Evolutionary conservation across 129 eudicot genomes (phyloP), one percentile per base, ranked within the genome.

Genomic region (Logfia minima): DNA sequence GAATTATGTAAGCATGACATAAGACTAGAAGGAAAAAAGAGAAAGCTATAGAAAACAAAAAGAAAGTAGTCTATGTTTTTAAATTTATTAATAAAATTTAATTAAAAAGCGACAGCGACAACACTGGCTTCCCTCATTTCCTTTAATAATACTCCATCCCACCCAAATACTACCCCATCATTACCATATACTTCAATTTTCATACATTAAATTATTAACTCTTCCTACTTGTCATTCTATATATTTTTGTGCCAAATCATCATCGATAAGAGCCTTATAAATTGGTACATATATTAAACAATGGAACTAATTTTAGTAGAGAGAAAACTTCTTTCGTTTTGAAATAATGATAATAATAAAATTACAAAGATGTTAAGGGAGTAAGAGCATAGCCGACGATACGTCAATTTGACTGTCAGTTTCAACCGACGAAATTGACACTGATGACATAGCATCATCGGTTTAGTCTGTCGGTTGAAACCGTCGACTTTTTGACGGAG

Each of bases 101-200:
- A 71, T 31, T 61, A 21, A 26, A 63, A 74, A 70, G 84, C 22
- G 84, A 80, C 63, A 66, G 73, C 52, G 84, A 80, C 82, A 60
- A 78, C 82, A 62, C 82, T 79, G 19, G 72, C 55, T 43, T 58
- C 70, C 70, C 66, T 80, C 75, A 66, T 73, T 66, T 70, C 84
- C 84, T 81, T 75, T 75, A 81, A 81, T 81, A 81, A 81, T 81
- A 81, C 84, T 81, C 75, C 64, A 58, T 74, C 76, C 84, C 84
- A 81, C 80, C 84, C 84, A 81, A 77, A 75, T 75, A 81, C 71
- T 21, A 41, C 29, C 29, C 73, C 80, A 77, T 81, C 80, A 75
- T 75, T 74, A 75, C 76, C 37, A 29, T 26, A 32, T 68, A 22
- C 71, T 68, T 68, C 58, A 35, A 58, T 81, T 79, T 81, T 75